Conservation (phyloP, 1,284 basidiomycete species). For the Lignosus rhinocerotis region DNA sequence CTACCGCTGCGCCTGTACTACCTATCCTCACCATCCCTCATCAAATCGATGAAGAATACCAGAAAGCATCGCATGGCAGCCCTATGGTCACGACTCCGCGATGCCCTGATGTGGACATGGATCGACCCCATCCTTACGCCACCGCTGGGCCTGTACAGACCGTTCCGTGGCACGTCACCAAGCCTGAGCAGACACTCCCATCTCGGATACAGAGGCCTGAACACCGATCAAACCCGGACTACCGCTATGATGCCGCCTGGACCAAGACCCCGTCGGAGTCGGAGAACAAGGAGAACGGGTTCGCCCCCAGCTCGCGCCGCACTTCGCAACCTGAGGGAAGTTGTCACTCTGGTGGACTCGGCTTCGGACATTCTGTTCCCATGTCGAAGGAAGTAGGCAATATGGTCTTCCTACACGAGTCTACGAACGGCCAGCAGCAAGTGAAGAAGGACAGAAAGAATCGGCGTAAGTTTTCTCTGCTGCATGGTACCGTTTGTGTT, state of each 20-base stretch:
- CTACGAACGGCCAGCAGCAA: constrained; percentile 33
- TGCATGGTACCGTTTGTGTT: neutral
- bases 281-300: constrained; percentile 54
- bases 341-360: constrained; percentile 38
- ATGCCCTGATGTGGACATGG: constrained; percentile 41
- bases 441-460: constrained; percentile 50
- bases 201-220: neutral
- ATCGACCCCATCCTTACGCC: constrained; percentile 46
- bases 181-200: neutral
- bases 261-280: constrained; percentile 6
- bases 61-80: constrained; percentile 14
- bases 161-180: constrained; percentile 23
- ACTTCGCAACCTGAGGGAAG: constrained; percentile 10
- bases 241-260: constrained; percentile 12
- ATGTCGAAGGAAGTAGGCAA: constrained; percentile 52
- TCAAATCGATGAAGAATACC: neutral
- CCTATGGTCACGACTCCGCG: constrained; percentile 40
- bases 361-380: constrained; percentile 42
- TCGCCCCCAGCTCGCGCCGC: constrained; percentile 17
- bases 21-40: neutral
- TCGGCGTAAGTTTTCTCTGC: constrained; percentile 46
- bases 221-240: constrained; percentile 2
- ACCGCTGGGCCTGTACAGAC: constrained; percentile 44
- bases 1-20: constrained; percentile 1
- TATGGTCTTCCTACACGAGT: constrained; percentile 39